Percentiles rank a stretch among this genome's conserved stretches.
These are phyloP conservation scores for Irpex sp. DNA, from an alignment of 1,284 basidiomycete species.

Conservation along the genomic window DNA sequence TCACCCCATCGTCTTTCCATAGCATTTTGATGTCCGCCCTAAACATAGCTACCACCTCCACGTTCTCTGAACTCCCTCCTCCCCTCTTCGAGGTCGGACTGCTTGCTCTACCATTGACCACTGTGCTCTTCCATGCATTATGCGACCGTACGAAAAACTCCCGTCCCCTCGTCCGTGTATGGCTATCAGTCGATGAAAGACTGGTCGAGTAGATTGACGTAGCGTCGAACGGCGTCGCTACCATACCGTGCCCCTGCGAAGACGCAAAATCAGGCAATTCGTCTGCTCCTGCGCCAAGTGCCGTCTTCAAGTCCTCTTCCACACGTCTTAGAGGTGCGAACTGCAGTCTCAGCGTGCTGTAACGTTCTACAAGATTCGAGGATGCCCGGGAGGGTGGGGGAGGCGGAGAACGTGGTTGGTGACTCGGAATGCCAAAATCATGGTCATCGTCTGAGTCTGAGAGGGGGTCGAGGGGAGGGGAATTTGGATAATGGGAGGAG, in stretches of 20 bases:
- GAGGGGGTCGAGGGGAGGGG: background rate
- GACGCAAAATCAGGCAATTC: conserved; percentile 28
- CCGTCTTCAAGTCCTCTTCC: conserved; percentile 48
- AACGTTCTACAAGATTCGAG: conserved; percentile 35
- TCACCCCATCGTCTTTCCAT: conserved; percentile 60
- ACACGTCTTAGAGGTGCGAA: conserved; percentile 52
- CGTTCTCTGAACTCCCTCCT: conserved; percentile 37
- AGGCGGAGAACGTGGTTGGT: background rate
- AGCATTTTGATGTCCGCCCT: conserved; percentile 60
- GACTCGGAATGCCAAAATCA: background rate
- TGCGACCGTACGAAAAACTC: conserved; percentile 31
- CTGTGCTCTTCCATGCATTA: conserved; percentile 20
- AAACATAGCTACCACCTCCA: conserved; percentile 55
- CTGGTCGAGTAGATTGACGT: background rate
- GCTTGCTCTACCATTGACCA: conserved; percentile 9
- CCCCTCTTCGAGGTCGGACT: background rate
- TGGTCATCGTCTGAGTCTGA: conserved; percentile 4
- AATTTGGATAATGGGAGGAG: background rate
- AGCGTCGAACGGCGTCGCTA: conserved; percentile 23
- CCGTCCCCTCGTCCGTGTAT: conserved; percentile 6
- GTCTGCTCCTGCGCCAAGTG: conserved; percentile 45
- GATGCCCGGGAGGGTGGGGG: conserved; percentile 3
- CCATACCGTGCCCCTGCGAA: conserved; percentile 6
- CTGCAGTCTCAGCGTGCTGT: conserved; percentile 45
- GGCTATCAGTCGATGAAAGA: background rate